Percentiles rank a stretch among this genome's conserved stretches.
These are phyloP conservation scores for Boletus vermiculosoides DNA, from an alignment of 768 basidiomycete species.

Conservation along the genomic window DNA sequence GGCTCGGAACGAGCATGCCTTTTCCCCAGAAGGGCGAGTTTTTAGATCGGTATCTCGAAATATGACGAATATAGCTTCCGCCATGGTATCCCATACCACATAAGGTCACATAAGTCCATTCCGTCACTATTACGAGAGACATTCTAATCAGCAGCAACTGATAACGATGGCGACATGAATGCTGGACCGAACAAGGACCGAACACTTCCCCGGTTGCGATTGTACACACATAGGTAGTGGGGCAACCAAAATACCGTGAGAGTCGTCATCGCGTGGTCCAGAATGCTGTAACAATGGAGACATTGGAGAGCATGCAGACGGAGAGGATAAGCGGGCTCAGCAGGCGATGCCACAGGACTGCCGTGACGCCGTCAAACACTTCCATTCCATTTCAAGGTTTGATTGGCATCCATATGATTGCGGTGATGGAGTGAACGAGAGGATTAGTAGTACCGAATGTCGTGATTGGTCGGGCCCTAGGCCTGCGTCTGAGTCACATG, in stretches of 20 bases:
- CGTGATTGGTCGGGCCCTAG: conserved; percentile 9
- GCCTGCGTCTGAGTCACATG: background rate
- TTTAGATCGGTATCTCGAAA: background rate
- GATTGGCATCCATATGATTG: conserved; percentile 17
- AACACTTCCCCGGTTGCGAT: background rate
- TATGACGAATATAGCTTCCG: conserved; percentile 1
- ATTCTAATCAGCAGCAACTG: conserved; percentile 7
- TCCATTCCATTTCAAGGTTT: conserved; percentile 29
- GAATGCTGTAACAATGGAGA: background rate
- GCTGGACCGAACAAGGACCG: background rate
- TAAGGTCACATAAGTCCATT: conserved; percentile 1
- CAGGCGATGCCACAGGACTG: background rate
- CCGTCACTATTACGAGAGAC: conserved; percentile 5
- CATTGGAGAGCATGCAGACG: background rate
- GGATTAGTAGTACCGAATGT: background rate
- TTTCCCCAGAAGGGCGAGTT: no score
- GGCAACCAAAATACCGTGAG: background rate
- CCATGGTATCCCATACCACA: background rate
- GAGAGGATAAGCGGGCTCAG: background rate
- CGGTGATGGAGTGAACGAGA: conserved; percentile 20
- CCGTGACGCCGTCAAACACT: conserved; percentile 13
- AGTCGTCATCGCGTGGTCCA: background rate
- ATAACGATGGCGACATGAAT: conserved; percentile 10
- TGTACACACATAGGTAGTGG: background rate
- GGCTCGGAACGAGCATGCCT: background rate